Percentiles rank a stretch among this genome's conserved stretches.
phyloP scores from a whole-genome alignment of 2,329 filamentous ascomycete species.

The Exophiala lecanii-corni region DNA sequence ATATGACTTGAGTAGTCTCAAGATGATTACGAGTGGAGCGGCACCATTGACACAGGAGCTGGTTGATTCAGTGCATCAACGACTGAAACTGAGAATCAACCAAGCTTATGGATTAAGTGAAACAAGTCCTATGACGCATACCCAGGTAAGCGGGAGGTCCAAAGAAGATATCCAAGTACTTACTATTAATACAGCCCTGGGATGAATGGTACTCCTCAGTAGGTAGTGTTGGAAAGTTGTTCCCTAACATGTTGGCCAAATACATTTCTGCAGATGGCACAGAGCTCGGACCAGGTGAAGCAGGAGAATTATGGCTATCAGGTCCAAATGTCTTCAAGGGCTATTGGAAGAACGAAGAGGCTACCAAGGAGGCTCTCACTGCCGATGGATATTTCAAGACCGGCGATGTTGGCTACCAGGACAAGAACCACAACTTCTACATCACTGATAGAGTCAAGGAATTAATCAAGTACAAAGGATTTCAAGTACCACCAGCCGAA shows the following conservation, averaged over 20 bases:
- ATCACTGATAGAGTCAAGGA: conserved; percentile 81
- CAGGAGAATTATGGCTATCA: conserved; percentile 63
- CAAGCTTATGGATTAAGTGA: conserved; percentile 91
- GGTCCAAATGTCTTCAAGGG: conserved; percentile 62
- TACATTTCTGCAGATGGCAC: conserved; percentile 60
- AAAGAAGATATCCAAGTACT: not conserved
- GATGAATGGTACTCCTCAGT: conserved; percentile 72
- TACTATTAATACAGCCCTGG: conserved; percentile 52
- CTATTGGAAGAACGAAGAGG: conserved; percentile 56
- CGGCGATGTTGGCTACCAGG: conserved; percentile 77
- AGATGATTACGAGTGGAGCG: conserved; percentile 82
- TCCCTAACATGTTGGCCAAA: conserved; percentile 76
- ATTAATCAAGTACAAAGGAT: conserved; percentile 48
- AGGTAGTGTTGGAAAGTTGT: conserved; percentile 71
- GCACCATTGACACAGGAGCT: conserved; percentile 79
- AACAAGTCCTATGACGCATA: conserved; percentile 74
- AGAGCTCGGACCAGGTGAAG: conserved; percentile 59
- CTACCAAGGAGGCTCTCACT: conserved; percentile 50
- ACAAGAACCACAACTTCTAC: conserved; percentile 72
- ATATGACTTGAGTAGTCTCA: conserved; percentile 73
- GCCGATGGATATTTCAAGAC: conserved; percentile 83
- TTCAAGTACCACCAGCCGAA: conserved; percentile 48
- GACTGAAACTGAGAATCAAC: conserved; percentile 75
- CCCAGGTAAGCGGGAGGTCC: conserved; percentile 46
- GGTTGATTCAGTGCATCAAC: conserved; percentile 67